Evolutionary conservation across 768 basidiomycete genomes (phyloP), one percentile per base, ranked within the genome.

Genomic region (Stropharia rugosoannulata): DNA sequence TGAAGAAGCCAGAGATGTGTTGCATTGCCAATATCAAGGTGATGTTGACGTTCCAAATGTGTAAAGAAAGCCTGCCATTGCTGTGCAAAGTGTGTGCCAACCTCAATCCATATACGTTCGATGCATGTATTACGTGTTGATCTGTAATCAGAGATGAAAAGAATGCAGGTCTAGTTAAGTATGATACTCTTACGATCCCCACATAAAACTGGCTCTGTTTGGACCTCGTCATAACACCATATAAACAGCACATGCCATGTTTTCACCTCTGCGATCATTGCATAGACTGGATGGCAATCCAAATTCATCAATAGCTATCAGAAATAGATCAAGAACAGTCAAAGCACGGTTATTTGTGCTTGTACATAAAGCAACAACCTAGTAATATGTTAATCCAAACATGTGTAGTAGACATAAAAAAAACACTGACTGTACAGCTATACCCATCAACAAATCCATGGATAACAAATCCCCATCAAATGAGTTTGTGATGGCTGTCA

Each of bases 181-280:
- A 47, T 47, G 27, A 27, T 29, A 73, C 76, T 0, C 74, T 22
- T 22, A 80, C 6, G 67, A 62, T 11, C 74, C 74, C 73, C 73
- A 74, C 39, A 72, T 66, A 51, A 70, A 75, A 27, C 63, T 65
- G 1, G 48, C 59, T 0, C 62, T 35, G 13, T 62, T 37, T 5
- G 13, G 12, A 1, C 64, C 60, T 19, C 46, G 45, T 9, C 51
- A 35, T 1, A 62, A 12, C 10, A 62, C 58, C 62, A 65, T 65
- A 12, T 56, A 47, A 40, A 62, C 55, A 1, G 64, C 39, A 15
- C 61, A 58, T 25, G 58, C 49, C 0, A 61, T n/a, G 51, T 73
- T 73, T 49, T 71, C 71, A 3, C 61, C 62, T 2, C 73, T 70
- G 58, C 61, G 51, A 49, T 74, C 71, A 9, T 71, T 71, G 3